These are phyloP conservation scores for Vitis rotundifolia DNA, from an alignment of 164 flowering plant genomes.

Conservation along the genomic window DNA sequence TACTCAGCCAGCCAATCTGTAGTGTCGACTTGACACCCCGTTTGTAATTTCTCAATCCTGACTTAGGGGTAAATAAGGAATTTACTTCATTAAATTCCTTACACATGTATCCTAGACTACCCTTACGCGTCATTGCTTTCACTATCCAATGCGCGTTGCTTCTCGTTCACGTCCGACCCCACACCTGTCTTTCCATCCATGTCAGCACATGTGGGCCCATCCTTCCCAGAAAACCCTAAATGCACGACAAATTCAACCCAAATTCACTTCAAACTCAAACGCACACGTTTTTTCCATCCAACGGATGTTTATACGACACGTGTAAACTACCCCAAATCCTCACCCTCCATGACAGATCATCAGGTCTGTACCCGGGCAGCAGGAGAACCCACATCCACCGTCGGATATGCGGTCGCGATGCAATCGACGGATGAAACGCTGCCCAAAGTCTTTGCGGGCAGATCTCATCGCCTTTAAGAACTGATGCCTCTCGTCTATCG, in stretches of 20 bases:
- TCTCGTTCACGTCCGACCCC: constrained; percentile 15
- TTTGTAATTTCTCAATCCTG: no score
- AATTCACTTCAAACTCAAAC: constrained; percentile 24
- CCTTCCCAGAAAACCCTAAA: constrained; percentile 28
- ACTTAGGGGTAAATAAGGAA: no score
- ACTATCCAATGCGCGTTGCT: constrained; percentile 6
- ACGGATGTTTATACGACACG: constrained; percentile 21
- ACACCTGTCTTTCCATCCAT: constrained; percentile 18
- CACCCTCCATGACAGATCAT: constrained; percentile 37
- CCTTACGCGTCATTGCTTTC: background rate
- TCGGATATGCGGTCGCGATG: constrained; percentile 12
- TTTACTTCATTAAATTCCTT: no score
- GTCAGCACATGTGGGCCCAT: constrained; percentile 26
- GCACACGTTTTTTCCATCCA: constrained; percentile 11
- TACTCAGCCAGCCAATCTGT: no score
- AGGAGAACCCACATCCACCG: constrained; percentile 5
- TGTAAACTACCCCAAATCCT: background rate
- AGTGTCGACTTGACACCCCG: no score
- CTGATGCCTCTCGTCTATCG: constrained; percentile 23
- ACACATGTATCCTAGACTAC: no score
- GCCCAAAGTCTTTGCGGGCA: constrained; percentile 45
- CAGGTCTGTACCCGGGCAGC: constrained; percentile 27
- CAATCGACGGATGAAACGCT: constrained; percentile 25
- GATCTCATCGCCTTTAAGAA: constrained; percentile 63
- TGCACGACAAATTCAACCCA: constrained; percentile 34